These are phyloP conservation scores for Kazachstania bromeliacearum DNA, from an alignment of 805 yeast genomes.

Conservation along the genomic window DNA sequence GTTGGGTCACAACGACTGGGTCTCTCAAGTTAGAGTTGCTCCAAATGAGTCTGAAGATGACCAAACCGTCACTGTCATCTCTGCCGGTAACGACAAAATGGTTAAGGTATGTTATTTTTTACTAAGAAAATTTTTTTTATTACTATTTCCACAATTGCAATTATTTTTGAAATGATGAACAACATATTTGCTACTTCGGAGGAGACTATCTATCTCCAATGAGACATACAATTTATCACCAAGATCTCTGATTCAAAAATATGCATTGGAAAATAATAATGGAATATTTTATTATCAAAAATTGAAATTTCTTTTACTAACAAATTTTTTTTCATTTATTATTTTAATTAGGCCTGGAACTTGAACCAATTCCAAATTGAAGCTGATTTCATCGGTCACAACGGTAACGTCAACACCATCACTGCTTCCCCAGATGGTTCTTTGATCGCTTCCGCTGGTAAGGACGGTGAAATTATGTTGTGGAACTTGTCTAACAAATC, in stretches of 20 bases:
- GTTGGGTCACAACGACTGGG: conserved; percentile 98
- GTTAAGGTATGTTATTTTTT: conserved; percentile 80
- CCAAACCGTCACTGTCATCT: conserved; percentile 64
- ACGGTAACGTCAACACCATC: conserved; percentile 95
- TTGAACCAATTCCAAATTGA: conserved; percentile 70
- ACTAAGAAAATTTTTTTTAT: conserved; percentile 4
- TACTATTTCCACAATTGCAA: neutral
- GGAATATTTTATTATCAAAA: neutral
- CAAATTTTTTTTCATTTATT: neutral
- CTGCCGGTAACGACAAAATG: conserved; percentile 98
- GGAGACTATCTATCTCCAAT: conserved; percentile 57
- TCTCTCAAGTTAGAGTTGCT: conserved; percentile 93
- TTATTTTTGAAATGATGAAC: conserved; percentile 52
- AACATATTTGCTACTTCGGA: conserved; percentile 99
- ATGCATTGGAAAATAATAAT: neutral
- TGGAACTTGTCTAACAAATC: conserved; percentile 89
- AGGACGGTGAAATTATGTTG: conserved; percentile 96
- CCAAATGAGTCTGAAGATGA: conserved; percentile 47
- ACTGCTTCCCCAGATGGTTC: conserved; percentile 99
- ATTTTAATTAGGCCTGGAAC: conserved; percentile 75
- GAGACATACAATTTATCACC: conserved; percentile 94
- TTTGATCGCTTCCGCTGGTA: conserved; percentile 98
- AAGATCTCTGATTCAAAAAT: conserved; percentile 81
- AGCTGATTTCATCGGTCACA: conserved; percentile 98
- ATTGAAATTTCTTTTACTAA: conserved; percentile 3